A percentile compares a stretch with the other conserved stretches of the same genome.
Conservation (phyloP, 768 basidiomycete genomes). For the Leucocoprinus birnbaumii region DNA sequence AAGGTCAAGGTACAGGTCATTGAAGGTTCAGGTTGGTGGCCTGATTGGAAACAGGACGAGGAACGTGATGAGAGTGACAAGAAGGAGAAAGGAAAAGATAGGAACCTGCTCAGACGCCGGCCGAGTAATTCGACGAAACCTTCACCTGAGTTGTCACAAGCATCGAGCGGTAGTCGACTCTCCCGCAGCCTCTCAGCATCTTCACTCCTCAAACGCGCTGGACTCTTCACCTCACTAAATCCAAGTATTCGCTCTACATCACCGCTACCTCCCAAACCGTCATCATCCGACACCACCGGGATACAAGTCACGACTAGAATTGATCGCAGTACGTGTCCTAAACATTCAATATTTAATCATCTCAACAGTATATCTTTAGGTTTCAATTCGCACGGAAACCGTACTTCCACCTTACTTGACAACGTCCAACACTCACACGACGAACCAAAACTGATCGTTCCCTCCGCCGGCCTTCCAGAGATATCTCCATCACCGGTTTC, state of each 20-base stretch:
- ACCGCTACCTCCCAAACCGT: background rate
- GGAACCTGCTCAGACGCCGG: background rate
- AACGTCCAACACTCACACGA: no score
- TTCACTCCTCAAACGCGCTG: background rate
- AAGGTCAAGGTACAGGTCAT: background rate
- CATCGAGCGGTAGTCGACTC: background rate
- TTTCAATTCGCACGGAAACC: conserved; percentile 1
- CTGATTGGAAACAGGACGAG: background rate
- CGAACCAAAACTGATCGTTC: background rate
- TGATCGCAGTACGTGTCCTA: no score
- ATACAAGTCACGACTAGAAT: background rate
- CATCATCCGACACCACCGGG: background rate
- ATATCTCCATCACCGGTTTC: background rate
- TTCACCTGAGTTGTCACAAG: background rate
- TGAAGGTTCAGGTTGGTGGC: background rate
- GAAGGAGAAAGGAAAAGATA: background rate
- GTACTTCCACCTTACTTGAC: background rate
- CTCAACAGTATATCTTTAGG: background rate
- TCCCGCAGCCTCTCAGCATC: conserved; percentile 2
- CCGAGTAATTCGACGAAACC: background rate
- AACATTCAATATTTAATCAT: no score
- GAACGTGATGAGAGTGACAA: background rate
- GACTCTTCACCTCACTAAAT: background rate
- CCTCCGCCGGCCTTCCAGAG: background rate
- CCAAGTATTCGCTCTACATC: background rate